A percentile compares a stretch with the other conserved stretches of the same genome.
Conservation (phyloP, 2,329 filamentous ascomycete genomes). For the Paraphaeosphaeria minitans region DNA sequence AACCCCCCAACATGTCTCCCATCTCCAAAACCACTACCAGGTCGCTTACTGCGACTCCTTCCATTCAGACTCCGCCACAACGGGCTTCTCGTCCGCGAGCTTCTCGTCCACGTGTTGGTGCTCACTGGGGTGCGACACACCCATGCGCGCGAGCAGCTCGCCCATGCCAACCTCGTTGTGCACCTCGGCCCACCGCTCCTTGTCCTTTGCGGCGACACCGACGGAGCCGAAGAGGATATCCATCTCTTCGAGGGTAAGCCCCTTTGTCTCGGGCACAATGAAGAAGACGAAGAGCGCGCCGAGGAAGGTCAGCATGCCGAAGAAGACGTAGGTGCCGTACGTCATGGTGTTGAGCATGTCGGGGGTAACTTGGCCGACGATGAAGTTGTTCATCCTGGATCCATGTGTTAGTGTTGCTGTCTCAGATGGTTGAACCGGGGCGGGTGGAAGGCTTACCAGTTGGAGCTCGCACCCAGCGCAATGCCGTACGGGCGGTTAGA, state of each 20-base stretch:
- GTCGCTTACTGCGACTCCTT: background rate
- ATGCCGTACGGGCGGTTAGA: slow-evolving; percentile 71
- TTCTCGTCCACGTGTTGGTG: slow-evolving; percentile 22
- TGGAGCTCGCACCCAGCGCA: slow-evolving; percentile 62
- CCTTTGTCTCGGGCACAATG: slow-evolving; percentile 60
- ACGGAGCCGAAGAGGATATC: slow-evolving; percentile 70
- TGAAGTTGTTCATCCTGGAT: slow-evolving; percentile 55
- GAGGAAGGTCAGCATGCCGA: slow-evolving; percentile 66
- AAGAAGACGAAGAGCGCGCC: slow-evolving; percentile 62
- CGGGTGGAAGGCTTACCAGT: slow-evolving; percentile 35
- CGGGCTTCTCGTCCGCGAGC: slow-evolving; percentile 24
- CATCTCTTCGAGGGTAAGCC: slow-evolving; percentile 59
- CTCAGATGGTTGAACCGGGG: background rate
- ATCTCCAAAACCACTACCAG: background rate
- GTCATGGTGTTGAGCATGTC: slow-evolving; percentile 68
- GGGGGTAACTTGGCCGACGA: slow-evolving; percentile 71
- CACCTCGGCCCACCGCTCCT: slow-evolving; percentile 74
- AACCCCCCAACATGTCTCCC: background rate
- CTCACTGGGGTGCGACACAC: slow-evolving; percentile 15
- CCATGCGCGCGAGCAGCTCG: slow-evolving; percentile 30
- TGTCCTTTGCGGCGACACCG: slow-evolving; percentile 69
- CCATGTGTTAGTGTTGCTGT: background rate
- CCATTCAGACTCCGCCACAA: slow-evolving; percentile 13
- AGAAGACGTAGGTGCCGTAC: slow-evolving; percentile 74
- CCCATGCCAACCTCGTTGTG: slow-evolving; percentile 70